Conservation (phyloP, 805 yeast genomes). For the Ogataea wickerhamii region DNA sequence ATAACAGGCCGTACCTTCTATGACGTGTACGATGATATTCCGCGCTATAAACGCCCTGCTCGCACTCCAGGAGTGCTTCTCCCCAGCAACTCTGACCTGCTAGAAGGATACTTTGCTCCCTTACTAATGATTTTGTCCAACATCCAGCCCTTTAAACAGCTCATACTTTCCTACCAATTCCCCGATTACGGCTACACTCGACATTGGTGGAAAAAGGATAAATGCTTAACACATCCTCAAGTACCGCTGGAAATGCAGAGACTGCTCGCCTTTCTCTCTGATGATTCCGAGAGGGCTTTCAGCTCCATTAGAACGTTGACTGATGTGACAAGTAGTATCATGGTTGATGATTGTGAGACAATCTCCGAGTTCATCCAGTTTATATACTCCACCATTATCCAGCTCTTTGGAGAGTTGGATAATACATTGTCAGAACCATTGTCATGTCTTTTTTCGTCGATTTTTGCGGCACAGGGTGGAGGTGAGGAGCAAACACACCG, state of each 20-base stretch:
- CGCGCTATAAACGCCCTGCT: constrained; percentile 22
- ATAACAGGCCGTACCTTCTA: constrained; percentile 7
- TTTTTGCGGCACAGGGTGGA: constrained; percentile 12
- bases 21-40: constrained; percentile 33
- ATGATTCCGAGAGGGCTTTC: constrained; percentile 35
- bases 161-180: constrained; percentile 31
- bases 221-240: constrained; percentile 23
- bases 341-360: constrained; percentile 28
- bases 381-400: constrained; percentile 18
- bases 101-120: constrained; percentile 42
- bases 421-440: constrained; percentile 12
- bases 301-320: constrained; percentile 35
- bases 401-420: constrained; percentile 18
- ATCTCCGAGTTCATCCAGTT: constrained; percentile 28
- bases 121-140: constrained; percentile 38
- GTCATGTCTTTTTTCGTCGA: constrained; percentile 17
- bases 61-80: constrained; percentile 33
- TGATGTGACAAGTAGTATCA: constrained; percentile 27
- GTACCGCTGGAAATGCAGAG: constrained; percentile 38
- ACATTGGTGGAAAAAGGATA: constrained; percentile 38
- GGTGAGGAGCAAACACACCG: constrained; percentile 18
- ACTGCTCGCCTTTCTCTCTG: constrained; percentile 35
- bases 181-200: constrained; percentile 34
- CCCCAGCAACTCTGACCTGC: constrained; percentile 30
- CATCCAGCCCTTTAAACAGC: constrained; percentile 32